Conservation (phyloP, 176 grass and related monocot genomes). For the Rhynchospora pubera region DNA sequence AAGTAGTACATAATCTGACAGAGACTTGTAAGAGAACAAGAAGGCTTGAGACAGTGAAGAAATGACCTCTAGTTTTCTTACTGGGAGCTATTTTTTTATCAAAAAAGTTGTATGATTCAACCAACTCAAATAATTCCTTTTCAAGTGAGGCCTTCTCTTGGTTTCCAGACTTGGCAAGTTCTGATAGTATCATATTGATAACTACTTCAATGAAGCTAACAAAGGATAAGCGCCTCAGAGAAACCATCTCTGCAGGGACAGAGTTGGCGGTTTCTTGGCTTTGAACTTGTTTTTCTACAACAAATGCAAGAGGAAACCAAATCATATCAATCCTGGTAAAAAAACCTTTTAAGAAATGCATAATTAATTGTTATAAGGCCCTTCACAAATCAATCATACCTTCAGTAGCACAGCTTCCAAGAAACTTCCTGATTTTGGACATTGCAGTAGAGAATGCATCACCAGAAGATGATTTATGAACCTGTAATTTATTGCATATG, state of each 20-base stretch:
- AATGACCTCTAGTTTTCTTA: conserved; percentile 45
- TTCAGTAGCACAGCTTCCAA: conserved; percentile 43
- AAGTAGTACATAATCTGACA: conserved; percentile 34
- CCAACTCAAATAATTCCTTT: conserved; percentile 74
- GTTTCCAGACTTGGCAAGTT: conserved; percentile 43
- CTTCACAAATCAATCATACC: conserved; percentile 33
- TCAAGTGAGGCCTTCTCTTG: conserved; percentile 44
- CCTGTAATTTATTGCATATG: conserved; percentile 33
- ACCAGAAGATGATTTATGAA: conserved; percentile 45
- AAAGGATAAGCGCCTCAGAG: conserved; percentile 34
- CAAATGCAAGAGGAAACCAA: conserved; percentile 20
- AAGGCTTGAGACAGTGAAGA: conserved; percentile 45
- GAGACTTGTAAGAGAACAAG: conserved; percentile 45
- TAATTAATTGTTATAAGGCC: neutral
- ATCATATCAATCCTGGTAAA: conserved; percentile 23
- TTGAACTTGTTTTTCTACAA: conserved; percentile 46
- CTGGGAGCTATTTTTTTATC: conserved; percentile 47
- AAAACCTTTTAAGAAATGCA: neutral
- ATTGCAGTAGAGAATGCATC: conserved; percentile 68
- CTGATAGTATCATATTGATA: conserved; percentile 46
- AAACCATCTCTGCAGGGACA: conserved; percentile 25
- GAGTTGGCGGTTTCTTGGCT: conserved; percentile 46
- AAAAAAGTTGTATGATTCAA: conserved; percentile 37
- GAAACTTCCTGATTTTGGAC: conserved; percentile 48
- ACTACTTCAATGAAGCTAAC: conserved; percentile 59